Evolutionary conservation across 345 rosid species (phyloP).

Genomic region (Adansonia digitata): DNA sequence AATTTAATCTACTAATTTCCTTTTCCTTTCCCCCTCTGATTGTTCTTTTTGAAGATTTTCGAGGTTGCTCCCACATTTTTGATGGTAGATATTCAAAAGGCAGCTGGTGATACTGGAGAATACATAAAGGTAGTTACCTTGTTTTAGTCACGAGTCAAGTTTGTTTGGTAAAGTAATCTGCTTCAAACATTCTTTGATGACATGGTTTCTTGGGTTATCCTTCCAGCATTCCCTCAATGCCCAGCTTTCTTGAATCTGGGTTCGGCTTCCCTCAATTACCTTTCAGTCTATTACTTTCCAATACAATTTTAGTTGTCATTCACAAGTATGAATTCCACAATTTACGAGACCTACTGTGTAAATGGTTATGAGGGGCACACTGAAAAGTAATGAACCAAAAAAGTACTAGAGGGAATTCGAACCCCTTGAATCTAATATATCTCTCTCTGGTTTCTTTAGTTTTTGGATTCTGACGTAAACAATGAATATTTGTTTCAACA

Average conservation of each 20-base stretch:
- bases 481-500: constrained; percentile 18
- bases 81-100: constrained; percentile 83
- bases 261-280: too few relatives aligned
- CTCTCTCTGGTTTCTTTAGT: not conserved
- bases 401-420: too few relatives aligned
- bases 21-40: not conserved
- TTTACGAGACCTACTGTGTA: too few relatives aligned
- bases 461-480: not conserved
- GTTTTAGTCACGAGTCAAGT: not conserved
- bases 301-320: too few relatives aligned
- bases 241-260: not conserved
- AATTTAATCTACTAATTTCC: not conserved
- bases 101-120: constrained; percentile 61
- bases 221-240: not conserved
- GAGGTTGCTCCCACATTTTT: constrained; percentile 84
- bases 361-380: too few relatives aligned
- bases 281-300: too few relatives aligned
- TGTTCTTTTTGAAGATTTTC: constrained; percentile 46
- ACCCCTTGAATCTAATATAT: too few relatives aligned
- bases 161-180: not conserved
- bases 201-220: not conserved
- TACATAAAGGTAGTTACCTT: constrained; percentile 60
- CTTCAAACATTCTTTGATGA: not conserved
- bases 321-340: too few relatives aligned
- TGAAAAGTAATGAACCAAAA: too few relatives aligned